Evolutionary conservation across 192 early-diverging fungal genomes (phyloP).

Genomic region (Linnemannia hyalina): DNA sequence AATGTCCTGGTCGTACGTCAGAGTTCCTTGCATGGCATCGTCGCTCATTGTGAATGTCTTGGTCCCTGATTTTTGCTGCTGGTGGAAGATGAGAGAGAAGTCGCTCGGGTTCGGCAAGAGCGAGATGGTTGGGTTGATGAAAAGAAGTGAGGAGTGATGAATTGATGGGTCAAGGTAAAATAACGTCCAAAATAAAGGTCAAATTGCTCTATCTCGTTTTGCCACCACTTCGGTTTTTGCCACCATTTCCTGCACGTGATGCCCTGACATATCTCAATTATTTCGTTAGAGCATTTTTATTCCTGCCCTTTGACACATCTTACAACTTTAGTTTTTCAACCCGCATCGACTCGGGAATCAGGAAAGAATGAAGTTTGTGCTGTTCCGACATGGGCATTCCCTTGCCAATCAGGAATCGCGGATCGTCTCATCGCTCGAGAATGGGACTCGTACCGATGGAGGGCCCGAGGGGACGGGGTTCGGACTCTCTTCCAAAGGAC

Average conservation of each 20-base stretch:
- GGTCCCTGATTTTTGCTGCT: background rate
- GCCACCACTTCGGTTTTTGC: constrained; percentile 17
- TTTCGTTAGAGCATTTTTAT: too few species aligned
- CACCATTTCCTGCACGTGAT: constrained; percentile 4
- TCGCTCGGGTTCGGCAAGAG: background rate
- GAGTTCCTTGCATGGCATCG: constrained; percentile 5
- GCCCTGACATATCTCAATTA: background rate
- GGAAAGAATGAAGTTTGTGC: constrained; percentile 38
- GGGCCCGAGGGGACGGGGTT: constrained; percentile 63
- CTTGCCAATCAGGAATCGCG: constrained; percentile 65
- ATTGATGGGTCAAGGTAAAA: too few species aligned
- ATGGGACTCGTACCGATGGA: constrained; percentile 61
- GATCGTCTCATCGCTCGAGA: constrained; percentile 68
- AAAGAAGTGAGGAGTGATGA: background rate
- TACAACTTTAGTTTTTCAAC: too few species aligned
- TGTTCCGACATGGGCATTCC: constrained; percentile 71
- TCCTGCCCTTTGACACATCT: too few species aligned
- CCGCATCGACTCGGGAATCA: background rate
- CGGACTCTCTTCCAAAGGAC: constrained; percentile 66
- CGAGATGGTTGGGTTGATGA: background rate
- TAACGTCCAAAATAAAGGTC: too few species aligned
- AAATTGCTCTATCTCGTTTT: background rate
- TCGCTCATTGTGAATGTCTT: constrained; percentile 13
- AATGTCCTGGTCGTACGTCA: constrained; percentile 14
- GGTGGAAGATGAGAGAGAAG: background rate